phyloP scores from a whole-genome alignment of 768 basidiomycete species.

The Leccinum subgranulosum region DNA sequence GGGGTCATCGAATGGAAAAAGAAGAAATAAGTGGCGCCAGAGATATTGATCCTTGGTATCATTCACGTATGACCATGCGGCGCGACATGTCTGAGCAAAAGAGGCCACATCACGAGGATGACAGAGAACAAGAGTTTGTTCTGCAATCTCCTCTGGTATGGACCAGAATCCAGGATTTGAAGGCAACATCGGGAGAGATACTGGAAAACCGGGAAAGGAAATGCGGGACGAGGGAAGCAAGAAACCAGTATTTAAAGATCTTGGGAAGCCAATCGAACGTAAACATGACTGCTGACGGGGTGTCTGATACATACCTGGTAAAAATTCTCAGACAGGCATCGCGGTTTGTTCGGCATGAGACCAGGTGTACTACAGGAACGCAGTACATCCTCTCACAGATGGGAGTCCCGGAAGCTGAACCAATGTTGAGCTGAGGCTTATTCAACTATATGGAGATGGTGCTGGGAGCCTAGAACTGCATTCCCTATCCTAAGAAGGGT shows the following conservation, averaged over 20 bases:
- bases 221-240: not conserved
- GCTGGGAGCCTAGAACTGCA: not conserved
- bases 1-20: conserved; percentile 64
- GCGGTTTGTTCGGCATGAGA: conserved; percentile 1
- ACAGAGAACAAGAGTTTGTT: conserved; percentile 55
- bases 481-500: not conserved
- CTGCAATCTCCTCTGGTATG: conserved; percentile 52
- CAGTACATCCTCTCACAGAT: not conserved
- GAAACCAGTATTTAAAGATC: not conserved
- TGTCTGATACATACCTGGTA: not conserved
- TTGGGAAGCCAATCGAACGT: not conserved
- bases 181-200: not conserved
- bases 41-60: conserved; percentile 52
- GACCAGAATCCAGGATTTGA: conserved; percentile 14
- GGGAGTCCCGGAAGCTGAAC: not conserved
- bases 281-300: not conserved
- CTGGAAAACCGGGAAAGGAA: not conserved
- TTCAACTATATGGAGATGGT: not conserved
- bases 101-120: conserved; percentile 56
- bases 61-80: conserved; percentile 49
- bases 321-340: not conserved
- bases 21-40: conserved; percentile 66
- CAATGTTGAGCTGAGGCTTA: not conserved
- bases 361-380: not conserved
- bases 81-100: conserved; percentile 54